phyloP scores from a whole-genome alignment of 2,329 filamentous ascomycete species.

The Fusarium austroafricanum region DNA sequence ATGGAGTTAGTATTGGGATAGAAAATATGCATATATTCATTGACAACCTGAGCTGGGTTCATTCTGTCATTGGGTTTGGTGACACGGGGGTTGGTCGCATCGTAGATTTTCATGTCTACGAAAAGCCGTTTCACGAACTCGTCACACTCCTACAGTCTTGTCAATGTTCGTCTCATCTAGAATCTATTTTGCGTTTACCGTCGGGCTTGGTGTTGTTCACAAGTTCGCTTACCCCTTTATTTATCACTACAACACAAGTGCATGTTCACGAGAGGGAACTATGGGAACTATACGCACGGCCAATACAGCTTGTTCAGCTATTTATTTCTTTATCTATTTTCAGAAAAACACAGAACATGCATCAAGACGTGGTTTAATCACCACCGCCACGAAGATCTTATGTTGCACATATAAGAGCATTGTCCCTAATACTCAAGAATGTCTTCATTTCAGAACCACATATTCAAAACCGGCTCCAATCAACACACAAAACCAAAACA shows the following conservation, averaged over 20 bases:
- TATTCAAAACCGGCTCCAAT: neutral
- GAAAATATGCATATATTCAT: conserved; percentile 5
- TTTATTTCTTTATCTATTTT: neutral
- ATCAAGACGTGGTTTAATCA: fast-evolving
- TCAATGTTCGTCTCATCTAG: too few species aligned
- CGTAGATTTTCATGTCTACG: too few species aligned
- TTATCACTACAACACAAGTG: neutral
- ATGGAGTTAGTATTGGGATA: neutral
- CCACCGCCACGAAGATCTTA: too few species aligned
- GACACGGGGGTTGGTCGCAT: too few species aligned
- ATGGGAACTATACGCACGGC: neutral
- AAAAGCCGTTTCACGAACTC: too few species aligned
- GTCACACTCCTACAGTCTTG: too few species aligned
- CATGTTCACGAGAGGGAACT: neutral
- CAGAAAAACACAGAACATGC: neutral
- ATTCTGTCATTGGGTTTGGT: neutral
- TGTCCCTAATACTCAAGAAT: neutral
- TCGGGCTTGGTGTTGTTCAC: neutral
- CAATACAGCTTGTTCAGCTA: neutral
- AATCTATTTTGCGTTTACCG: fast-evolving
- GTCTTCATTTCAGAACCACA: neutral
- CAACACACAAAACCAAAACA: neutral
- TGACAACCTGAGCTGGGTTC: neutral
- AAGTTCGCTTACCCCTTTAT: neutral
- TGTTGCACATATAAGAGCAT: neutral